These are phyloP conservation scores for Phanerodontia chrysosporium DNA, from an alignment of 768 basidiomycete species.

Conservation along the genomic window DNA sequence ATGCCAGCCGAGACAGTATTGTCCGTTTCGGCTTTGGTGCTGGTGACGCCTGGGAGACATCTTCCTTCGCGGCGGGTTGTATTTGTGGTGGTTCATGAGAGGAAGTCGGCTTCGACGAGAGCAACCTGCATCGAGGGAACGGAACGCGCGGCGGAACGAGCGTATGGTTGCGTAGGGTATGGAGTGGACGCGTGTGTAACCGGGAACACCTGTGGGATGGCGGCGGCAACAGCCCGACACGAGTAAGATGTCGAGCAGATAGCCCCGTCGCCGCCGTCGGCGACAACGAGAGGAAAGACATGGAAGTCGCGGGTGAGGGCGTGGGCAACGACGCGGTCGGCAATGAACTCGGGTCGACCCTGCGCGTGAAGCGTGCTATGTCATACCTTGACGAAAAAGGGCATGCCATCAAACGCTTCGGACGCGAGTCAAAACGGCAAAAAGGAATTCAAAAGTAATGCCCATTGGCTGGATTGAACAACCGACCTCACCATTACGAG, in stretches of 20 bases:
- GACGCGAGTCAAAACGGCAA: not conserved
- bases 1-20: constrained; percentile 14
- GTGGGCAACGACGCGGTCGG: not conserved
- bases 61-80: not conserved
- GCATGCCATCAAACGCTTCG: not conserved
- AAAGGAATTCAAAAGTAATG: constrained; percentile 7
- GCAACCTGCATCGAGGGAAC: not conserved
- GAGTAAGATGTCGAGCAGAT: not conserved
- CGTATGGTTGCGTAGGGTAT: not conserved
- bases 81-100: not conserved
- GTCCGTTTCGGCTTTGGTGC: constrained; percentile 10
- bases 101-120: not conserved
- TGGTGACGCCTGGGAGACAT: not conserved
- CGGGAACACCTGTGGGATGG: not conserved
- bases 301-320: not conserved
- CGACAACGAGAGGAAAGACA: not conserved
- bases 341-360: not conserved
- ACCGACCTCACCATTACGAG: constrained; percentile 40
- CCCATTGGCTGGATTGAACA: constrained; percentile 43
- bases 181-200: not conserved
- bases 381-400: not conserved
- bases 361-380: not conserved
- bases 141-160: not conserved
- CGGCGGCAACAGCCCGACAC: not conserved
- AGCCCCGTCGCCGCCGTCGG: not conserved